Base-by-base conservation (phyloP, 169 alveolate genomes). In the Fabrea salina region DNA sequence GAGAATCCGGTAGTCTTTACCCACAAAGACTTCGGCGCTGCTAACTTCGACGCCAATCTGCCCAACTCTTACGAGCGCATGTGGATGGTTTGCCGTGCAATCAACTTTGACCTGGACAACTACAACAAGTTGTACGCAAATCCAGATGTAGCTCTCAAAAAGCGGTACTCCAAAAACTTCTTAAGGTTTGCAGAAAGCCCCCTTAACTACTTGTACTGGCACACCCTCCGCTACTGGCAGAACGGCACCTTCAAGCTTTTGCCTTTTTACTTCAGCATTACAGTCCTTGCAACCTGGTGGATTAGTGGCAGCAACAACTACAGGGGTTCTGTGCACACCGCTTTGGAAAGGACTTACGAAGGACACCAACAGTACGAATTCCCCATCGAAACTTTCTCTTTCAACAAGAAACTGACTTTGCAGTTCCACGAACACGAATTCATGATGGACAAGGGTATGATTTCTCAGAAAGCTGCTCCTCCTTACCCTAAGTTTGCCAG, bases 21-120 rank as follows among this genome's bases (percentile, higher is more conserved):
- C 39, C 64, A 44, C 37, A 70, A 37, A 49, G 79, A 70, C 16
- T 35, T 44, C n/a, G 79, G 79, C 5, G 66, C 59, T 1, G 59
- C 79, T 4, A 22, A 19, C 22, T 70, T 70, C 43, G 66, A 44
- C 27, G n/a, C 35, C 13, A 27, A 40, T 35, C 64, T 70, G 19
- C 79, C 79, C 2, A 70, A 70, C 64, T 25, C 79, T 41, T 7
- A n/a, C 64, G 79, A 70, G 35, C 32, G 79, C 16, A 70, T 70
- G 79, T 70, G 40, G 54, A 70, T 70, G 79, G 37, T 70, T 6
- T 22, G 59, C 66, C 19, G 79, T 47, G 64, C 79, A n/a, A 70
- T 49, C n/a, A 70, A 70, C 35, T 70, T 27, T 49, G 79, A 70
- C 43, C 13, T 70, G n/a, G 35, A 22, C 33, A 70, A 70, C 64